Conservation (phyloP, 2,329 filamentous ascomycete genomes). For the Colletotrichum sp. region DNA sequence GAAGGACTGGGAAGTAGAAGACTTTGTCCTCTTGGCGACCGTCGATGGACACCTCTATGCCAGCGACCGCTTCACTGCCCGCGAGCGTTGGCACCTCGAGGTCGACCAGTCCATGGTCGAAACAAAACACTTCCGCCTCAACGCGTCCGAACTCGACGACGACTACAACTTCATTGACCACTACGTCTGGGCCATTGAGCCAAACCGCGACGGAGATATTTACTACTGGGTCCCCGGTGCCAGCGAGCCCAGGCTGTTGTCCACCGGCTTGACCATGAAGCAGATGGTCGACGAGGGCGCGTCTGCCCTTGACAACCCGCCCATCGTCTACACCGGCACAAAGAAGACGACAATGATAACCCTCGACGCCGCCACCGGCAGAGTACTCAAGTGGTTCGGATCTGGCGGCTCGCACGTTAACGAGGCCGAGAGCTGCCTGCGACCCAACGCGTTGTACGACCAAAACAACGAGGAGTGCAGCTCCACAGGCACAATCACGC, state of each 20-base stretch:
- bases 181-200: constrained; percentile 95
- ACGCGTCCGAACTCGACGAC: constrained; percentile 65
- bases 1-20: constrained; percentile 99
- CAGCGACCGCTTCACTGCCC: constrained; percentile 84
- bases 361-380: constrained; percentile 84
- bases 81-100: constrained; percentile 84
- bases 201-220: constrained; percentile 82
- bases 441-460: constrained; percentile 69
- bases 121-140: constrained; percentile 79
- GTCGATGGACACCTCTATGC: constrained; percentile 97
- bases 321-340: constrained; percentile 87
- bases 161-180: constrained; percentile 76
- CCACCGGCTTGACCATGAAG: constrained; percentile 79
- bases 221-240: constrained; percentile 82
- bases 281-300: constrained; percentile 83
- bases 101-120: constrained; percentile 89
- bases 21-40: constrained; percentile 99
- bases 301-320: constrained; percentile 74
- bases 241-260: constrained; percentile 62
- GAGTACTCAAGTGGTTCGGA: constrained; percentile 83
- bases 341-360: constrained; percentile 92
- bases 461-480: constrained; percentile 78
- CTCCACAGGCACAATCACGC: constrained; percentile 78
- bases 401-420: constrained; percentile 72
- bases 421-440: constrained; percentile 76